phyloP scores from a whole-genome alignment of 805 yeast genomes.

The Pichia manshurica region DNA sequence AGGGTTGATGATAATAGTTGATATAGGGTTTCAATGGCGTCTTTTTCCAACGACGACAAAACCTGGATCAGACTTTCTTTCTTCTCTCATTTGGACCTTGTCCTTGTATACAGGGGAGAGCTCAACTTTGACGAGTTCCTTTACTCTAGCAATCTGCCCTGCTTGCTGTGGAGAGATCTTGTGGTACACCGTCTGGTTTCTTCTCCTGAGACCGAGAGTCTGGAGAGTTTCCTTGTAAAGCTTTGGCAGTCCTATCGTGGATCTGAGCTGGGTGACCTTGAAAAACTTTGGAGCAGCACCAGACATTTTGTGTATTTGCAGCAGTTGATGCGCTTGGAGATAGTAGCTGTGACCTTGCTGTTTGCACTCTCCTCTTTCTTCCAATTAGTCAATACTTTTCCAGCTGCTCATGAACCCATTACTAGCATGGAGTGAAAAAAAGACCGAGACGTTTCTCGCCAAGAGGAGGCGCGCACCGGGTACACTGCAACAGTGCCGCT shows the following conservation, averaged over 20 bases:
- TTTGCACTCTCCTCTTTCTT: too few relatives aligned
- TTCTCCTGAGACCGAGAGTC: conserved; percentile 67
- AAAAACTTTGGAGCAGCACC: conserved; percentile 35
- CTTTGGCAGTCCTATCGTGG: conserved; percentile 81
- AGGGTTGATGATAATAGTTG: too few relatives aligned
- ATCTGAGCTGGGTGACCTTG: conserved; percentile 71
- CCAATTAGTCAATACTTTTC: too few relatives aligned
- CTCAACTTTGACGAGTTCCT: conserved; percentile 82
- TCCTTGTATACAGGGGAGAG: conserved; percentile 51
- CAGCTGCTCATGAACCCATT: too few relatives aligned
- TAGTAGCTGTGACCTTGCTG: too few relatives aligned
- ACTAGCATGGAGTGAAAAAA: too few relatives aligned
- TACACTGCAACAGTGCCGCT: too few relatives aligned
- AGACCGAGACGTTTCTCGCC: too few relatives aligned
- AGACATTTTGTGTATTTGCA: conserved; percentile 1
- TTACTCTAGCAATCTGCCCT: conserved; percentile 74
- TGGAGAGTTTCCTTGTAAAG: conserved; percentile 56
- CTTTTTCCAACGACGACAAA: conserved; percentile 40
- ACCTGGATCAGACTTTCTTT: conserved; percentile 63
- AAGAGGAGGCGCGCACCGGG: too few relatives aligned
- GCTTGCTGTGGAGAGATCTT: conserved; percentile 73
- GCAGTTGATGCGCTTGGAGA: too few relatives aligned
- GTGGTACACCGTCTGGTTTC: conserved; percentile 72
- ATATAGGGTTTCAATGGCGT: not conserved
- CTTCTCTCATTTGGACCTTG: conserved; percentile 44